Base-by-base conservation (phyloP, 2,329 filamentous ascomycete genomes). In the Xylariaceae sp. region DNA sequence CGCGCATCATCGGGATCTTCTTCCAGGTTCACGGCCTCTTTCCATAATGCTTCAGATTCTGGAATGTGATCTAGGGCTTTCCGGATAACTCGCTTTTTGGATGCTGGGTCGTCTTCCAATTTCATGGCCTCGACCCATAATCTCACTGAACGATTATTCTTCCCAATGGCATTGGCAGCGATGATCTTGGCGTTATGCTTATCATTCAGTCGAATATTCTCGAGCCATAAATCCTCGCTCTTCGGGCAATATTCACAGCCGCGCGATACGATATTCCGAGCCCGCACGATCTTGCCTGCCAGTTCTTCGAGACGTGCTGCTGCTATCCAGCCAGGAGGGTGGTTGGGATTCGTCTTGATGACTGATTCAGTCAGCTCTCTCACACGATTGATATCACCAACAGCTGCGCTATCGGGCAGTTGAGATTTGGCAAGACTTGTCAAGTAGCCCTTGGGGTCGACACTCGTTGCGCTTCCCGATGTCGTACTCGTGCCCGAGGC, bases 91-190 rank as follows among this genome's bases (percentile, higher is more conserved):
- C 91, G 86, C 73, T 97, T 97, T 72, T 95, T 96, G 11, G 90
- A 89, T 53, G 87, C 82, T 1, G 84, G 75, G 44, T 96, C 88
- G 7, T 84, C 84, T 69, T 99, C 94, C 19, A 99, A 75, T 58
- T 90, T 89, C 85, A 97, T 97, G 1, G 94, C 95, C 68, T 96
- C 92, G 6, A 96, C 86, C 94, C 94, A 99, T 9, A 99, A 75
- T 58, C 87, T 82, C 10, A 96, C 92, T 0, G 92, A 96, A 50
- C 86, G 84, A 55, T 90, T 87, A 61, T 97, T 97, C 47, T 90
- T 86, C 69, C 95, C 90, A 65, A 99, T 95, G 3, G 93, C 94
- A 60, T 92, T 87, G 9, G 92, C 90, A 6, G 92, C 94, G 60
- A 99, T 96, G 55, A 99, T 86, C 72, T 96, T 97, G 50, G 93